Evolutionary conservation across 768 basidiomycete genomes (phyloP), one percentile per base, ranked within the genome.

Genomic region (Collybiopsis confluens): DNA sequence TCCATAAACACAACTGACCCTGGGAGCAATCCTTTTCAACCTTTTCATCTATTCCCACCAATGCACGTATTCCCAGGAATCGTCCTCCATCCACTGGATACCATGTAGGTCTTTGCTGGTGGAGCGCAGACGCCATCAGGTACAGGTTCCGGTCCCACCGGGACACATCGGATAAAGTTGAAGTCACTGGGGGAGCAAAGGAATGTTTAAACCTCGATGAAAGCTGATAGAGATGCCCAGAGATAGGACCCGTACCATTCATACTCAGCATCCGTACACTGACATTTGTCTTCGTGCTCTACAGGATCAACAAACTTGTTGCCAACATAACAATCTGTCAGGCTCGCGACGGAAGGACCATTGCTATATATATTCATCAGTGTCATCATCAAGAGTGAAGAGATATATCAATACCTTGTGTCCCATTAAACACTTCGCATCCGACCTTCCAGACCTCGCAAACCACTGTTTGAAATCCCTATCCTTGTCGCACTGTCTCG

Each of bases 341-440:
- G 79, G 66, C 69, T 92, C 98, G 65, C 94, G 79, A 20, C 97
- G 82, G 49, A 69, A 77, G 68, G 95, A 99, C 86, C 89, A 98
- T 88, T 98, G 96, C 91, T 95, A n/a, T 95, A n/a, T n/a, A n/a
- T n/a, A n/a, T n/a, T n/a, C n/a, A n/a, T n/a, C n/a, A n/a, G n/a
- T n/a, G n/a, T n/a, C n/a, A n/a, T n/a, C n/a, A n/a, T n/a, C n/a
- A n/a, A n/a, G n/a, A n/a, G n/a, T n/a, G n/a, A 33, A 33, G 5
- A 33, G 13, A 33, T 6, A 33, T 5, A 33, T 5, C 13, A 5
- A 46, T 49, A 90, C 92, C 80, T 90, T 93, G 64, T 90, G 92
- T 1, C 96, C 96, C 92, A 98, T 95, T 20, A 98, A 70, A 68
- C 96, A 98, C 59, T 91, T 80, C 33, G n/a, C n/a, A n/a, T n/a